Evolutionary conservation across 2,329 filamentous ascomycete genomes (phyloP), one percentile per base, ranked within the genome.

Genomic region (Microsporum canis): DNA sequence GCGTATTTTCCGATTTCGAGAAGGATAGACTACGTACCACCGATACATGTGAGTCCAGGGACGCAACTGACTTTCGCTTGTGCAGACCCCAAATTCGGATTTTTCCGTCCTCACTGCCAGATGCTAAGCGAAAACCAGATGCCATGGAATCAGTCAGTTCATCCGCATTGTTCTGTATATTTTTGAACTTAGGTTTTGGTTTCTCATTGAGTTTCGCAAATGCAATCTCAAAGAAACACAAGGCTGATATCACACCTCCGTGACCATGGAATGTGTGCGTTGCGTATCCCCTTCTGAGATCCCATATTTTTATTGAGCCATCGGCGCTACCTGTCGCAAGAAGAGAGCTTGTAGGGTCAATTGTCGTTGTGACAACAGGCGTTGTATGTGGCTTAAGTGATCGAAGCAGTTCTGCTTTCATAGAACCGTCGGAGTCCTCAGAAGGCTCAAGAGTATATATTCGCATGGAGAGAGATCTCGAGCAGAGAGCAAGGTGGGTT

Each of bases 191-290:
- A 23, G 57, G 34, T n/a, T 34, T 34, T 5, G 31, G 29, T 41
- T 33, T 43, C 23, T 14, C 55, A 27, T 27, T 27, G 23, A 45
- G 57, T 23, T 17, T 33, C 27, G 17, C 34, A 31, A 23, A 2
- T 2, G 85, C 80, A 14, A 89, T 79, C 70, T 95, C 87, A 72
- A 97, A 99, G 75, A 99, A 97, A 68, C 87, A 87, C 17, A 99
- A 79, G 0, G 94, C 90, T 10, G 94, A 96, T 3, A 99, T 84
- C 27, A 99, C 82, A 7, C 94, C 91, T 63, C 91, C 91, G 61
- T 95, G 92, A 1, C 91, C 91, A 67, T 92, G 88, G 74, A 99
- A 95, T 0, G 90, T 96, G 74, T 99, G 94, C 33, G 95, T 99
- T 36, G 91, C 85, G 73, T 88, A 97, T 27, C 94, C 94, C 51